These are phyloP conservation scores for Argentina anserina DNA, from an alignment of 306 rosid species.

Conservation along the genomic window DNA sequence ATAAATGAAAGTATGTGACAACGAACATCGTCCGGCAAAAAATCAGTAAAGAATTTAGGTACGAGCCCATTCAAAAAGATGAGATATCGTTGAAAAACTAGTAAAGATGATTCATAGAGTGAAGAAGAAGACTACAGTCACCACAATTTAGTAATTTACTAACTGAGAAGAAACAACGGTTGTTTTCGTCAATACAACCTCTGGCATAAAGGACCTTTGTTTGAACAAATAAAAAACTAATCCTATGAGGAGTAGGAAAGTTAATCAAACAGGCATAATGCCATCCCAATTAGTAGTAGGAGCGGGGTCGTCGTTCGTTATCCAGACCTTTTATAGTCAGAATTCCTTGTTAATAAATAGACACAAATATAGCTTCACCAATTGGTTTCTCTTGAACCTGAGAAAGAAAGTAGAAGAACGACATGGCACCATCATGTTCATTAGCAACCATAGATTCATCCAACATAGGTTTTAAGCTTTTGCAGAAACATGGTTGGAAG, in stretches of 20 bases:
- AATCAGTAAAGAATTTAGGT: too few relatives aligned
- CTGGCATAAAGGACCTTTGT: too few relatives aligned
- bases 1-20: background rate
- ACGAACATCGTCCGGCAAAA: background rate
- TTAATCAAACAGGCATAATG: background rate
- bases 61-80: background rate
- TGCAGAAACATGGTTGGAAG: slow-evolving; percentile 94
- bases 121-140: too few relatives aligned
- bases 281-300: too few relatives aligned
- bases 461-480: slow-evolving; percentile 81
- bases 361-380: background rate
- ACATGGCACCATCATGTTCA: slow-evolving; percentile 14
- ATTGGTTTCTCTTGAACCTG: background rate
- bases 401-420: slow-evolving; percentile 2
- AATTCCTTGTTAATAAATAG: background rate
- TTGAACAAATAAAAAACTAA: background rate
- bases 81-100: too few relatives aligned
- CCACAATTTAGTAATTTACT: too few relatives aligned
- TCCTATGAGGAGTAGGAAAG: background rate
- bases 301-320: too few relatives aligned
- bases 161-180: too few relatives aligned
- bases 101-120: too few relatives aligned
- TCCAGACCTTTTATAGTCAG: background rate
- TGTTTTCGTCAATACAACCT: too few relatives aligned
- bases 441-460: slow-evolving; percentile 49